Conservation (phyloP, 495 filamentous ascomycete species). For the Hyphodiscus hymeniophilus region DNA sequence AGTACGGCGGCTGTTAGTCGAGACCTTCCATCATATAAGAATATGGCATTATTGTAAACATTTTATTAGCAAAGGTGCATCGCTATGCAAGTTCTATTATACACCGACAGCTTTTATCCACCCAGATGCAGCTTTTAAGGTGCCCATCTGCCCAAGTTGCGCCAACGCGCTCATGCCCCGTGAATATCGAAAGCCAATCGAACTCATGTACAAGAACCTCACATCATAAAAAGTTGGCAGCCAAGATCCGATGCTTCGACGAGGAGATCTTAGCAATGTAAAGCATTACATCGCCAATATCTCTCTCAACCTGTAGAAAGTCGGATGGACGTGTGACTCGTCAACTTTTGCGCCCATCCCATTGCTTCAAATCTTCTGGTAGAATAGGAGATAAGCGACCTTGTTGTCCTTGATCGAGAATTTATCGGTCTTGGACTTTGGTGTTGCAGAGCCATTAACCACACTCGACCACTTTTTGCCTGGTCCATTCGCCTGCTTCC, state of each 20-base stretch:
- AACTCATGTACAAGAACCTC: slow-evolving; percentile 13
- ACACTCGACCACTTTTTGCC: slow-evolving; percentile 57
- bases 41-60: too few species aligned
- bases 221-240: background rate
- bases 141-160: slow-evolving; percentile 6
- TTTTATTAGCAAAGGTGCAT: background rate
- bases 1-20: too few species aligned
- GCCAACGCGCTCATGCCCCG: slow-evolving; percentile 18
- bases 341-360: background rate
- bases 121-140: slow-evolving; percentile 15
- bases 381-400: slow-evolving; percentile 94
- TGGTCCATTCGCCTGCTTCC: slow-evolving; percentile 72
- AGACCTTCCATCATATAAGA: too few species aligned
- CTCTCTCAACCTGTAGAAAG: background rate
- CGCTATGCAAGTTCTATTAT: slow-evolving; percentile 12
- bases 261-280: background rate
- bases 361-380: slow-evolving; percentile 44
- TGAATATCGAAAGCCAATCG: slow-evolving; percentile 10
- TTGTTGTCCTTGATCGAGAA: slow-evolving; percentile 83
- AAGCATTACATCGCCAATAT: background rate
- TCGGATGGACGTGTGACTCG: background rate
- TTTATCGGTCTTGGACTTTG: slow-evolving; percentile 56
- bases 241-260: background rate
- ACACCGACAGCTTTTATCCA: slow-evolving; percentile 11
- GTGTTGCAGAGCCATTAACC: slow-evolving; percentile 53